These are phyloP conservation scores for Tagetes erecta DNA, from an alignment of 129 eudicot species.

Conservation along the genomic window DNA sequence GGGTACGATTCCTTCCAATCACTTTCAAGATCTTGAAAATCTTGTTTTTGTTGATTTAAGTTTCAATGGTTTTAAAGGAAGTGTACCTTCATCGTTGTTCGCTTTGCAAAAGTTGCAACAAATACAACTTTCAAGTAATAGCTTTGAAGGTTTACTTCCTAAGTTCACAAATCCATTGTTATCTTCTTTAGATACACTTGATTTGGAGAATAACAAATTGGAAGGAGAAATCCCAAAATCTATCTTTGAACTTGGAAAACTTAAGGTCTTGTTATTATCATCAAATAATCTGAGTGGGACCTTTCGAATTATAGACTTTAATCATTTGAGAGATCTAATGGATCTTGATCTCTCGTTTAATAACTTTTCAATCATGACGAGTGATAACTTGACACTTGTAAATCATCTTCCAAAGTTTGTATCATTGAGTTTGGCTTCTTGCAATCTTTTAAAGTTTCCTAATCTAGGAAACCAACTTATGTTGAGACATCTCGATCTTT, in stretches of 20 bases:
- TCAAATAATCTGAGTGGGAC: slow-evolving; percentile 36
- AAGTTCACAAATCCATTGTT: slow-evolving; percentile 15
- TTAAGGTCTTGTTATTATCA: slow-evolving; percentile 28
- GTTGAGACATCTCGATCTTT: slow-evolving; percentile 45
- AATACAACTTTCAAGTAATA: slow-evolving; percentile 49
- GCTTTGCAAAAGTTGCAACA: slow-evolving; percentile 39
- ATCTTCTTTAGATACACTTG: slow-evolving; percentile 44
- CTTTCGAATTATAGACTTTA: not conserved
- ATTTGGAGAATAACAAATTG: slow-evolving; percentile 51
- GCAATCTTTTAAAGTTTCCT: slow-evolving; percentile 48
- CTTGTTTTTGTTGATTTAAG: slow-evolving; percentile 42
- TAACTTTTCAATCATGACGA: slow-evolving; percentile 32
- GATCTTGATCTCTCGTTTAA: slow-evolving; percentile 59
- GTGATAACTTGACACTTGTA: slow-evolving; percentile 9
- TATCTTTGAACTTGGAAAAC: slow-evolving; percentile 25
- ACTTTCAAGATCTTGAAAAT: slow-evolving; percentile 45
- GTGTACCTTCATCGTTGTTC: slow-evolving; percentile 61
- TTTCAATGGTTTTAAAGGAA: slow-evolving; percentile 44
- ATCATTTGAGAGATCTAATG: not conserved
- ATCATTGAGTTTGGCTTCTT: slow-evolving; percentile 49
- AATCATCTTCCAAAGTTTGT: slow-evolving; percentile 32
- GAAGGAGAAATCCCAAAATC: slow-evolving; percentile 52
- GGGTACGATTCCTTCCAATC: slow-evolving; percentile 33
- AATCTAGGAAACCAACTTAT: slow-evolving; percentile 37
- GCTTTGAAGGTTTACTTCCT: slow-evolving; percentile 39